Conservation (phyloP, 768 basidiomycete species). For the Leccinum disarticulatum region DNA sequence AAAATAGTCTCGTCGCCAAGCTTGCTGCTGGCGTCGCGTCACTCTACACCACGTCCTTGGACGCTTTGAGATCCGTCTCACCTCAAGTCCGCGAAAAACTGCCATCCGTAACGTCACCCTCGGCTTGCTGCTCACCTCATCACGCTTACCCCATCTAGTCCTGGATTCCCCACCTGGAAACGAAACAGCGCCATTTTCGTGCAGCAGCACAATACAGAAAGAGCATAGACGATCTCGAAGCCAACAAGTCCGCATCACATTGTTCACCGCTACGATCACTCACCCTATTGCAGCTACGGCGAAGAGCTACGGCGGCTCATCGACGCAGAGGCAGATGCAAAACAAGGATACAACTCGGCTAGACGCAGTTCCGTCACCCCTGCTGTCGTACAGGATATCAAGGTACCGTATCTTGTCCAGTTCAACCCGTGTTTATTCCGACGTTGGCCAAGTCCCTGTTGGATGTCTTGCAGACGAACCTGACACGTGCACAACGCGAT, state of each 20-base stretch:
- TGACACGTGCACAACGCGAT: slow-evolving; percentile 78
- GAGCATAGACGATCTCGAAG: slow-evolving; percentile 84
- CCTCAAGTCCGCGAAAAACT: slow-evolving; percentile 47
- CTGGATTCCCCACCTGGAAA: slow-evolving; percentile 79
- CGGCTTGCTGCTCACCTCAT: neutral
- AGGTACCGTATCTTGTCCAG: slow-evolving; percentile 43
- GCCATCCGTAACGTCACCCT: slow-evolving; percentile 47
- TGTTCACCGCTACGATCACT: slow-evolving; percentile 1
- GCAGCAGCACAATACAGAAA: slow-evolving; percentile 89
- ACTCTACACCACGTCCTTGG: slow-evolving; percentile 57
- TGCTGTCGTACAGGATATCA: slow-evolving; percentile 73
- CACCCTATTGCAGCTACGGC: slow-evolving; percentile 64
- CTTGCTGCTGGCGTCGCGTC: slow-evolving; percentile 74
- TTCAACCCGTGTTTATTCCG: neutral
- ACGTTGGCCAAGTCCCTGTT: slow-evolving; percentile 61
- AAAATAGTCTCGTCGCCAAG: slow-evolving; percentile 81
- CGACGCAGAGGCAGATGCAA: slow-evolving; percentile 64
- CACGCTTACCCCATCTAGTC: slow-evolving; percentile 38
- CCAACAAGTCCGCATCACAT: slow-evolving; percentile 51
- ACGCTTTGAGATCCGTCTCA: slow-evolving; percentile 43
- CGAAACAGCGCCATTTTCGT: slow-evolving; percentile 82
- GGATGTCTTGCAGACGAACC: slow-evolving; percentile 63
- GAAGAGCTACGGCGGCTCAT: slow-evolving; percentile 77
- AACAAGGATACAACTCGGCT: slow-evolving; percentile 67
- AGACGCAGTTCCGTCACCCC: slow-evolving; percentile 60